A percentile compares a stretch with the other conserved stretches of the same genome.
Conservation (phyloP, 2,329 filamentous ascomycete genomes). For the Fusarium cyanostomum region DNA sequence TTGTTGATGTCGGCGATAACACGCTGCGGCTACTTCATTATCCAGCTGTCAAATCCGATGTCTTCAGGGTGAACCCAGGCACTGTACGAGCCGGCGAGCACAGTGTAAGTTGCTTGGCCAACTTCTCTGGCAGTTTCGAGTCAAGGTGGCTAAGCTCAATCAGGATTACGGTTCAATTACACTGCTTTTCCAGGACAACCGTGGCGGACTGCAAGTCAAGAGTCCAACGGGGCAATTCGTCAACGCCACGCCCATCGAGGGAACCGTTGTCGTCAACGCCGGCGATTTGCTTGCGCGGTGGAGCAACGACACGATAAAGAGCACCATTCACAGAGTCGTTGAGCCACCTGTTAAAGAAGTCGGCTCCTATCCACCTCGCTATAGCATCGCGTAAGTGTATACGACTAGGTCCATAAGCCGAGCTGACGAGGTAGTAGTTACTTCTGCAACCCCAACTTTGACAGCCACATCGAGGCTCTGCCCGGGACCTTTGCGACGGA, state of each 20-base stretch:
- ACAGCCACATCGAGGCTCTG: conserved; percentile 79
- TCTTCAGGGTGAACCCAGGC: conserved; percentile 72
- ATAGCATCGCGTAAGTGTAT: conserved; percentile 78
- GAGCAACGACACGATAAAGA: conserved; percentile 92
- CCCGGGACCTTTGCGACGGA: conserved; percentile 76
- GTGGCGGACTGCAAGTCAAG: conserved; percentile 67
- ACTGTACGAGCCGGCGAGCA: conserved; percentile 83
- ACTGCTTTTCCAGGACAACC: conserved; percentile 68
- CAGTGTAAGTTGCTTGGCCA: conserved; percentile 53
- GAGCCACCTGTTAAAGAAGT: conserved; percentile 74
- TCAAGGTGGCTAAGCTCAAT: neutral
- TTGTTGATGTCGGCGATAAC: conserved; percentile 75
- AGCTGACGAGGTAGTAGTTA: conserved; percentile 61
- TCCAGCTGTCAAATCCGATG: conserved; percentile 70
- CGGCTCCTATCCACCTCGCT: conserved; percentile 75
- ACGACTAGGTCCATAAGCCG: too few species aligned
- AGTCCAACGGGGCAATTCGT: conserved; percentile 82
- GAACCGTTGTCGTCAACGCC: conserved; percentile 87
- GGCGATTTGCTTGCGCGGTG: conserved; percentile 87
- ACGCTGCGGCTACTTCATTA: conserved; percentile 81
- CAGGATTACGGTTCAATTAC: conserved; percentile 69
- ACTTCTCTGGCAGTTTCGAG: neutral
- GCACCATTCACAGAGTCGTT: conserved; percentile 88
- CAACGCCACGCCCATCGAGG: conserved; percentile 82
- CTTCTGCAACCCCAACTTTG: conserved; percentile 88